A percentile compares a stretch with the other conserved stretches of the same genome.
phyloP scores from a whole-genome alignment of 1,284 basidiomycete species.

The Garcileccinum viscosum region DNA sequence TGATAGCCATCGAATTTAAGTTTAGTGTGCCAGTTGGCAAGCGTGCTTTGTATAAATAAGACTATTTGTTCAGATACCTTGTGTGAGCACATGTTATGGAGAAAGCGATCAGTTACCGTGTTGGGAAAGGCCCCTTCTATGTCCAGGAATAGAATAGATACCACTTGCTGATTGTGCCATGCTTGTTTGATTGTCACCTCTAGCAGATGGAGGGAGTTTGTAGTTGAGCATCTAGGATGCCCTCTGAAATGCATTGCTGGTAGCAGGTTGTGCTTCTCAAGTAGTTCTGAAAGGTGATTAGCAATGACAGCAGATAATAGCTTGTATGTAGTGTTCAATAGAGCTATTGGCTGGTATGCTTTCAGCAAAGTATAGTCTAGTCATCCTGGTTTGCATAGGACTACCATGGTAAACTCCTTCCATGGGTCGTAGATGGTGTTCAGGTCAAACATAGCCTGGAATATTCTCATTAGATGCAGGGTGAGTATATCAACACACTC shows the following conservation, averaged over 20 bases:
- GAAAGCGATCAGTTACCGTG: too few relatives aligned
- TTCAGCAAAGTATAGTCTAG: neutral
- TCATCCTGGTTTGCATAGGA: neutral
- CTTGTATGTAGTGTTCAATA: neutral
- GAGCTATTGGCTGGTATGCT: neutral
- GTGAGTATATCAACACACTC: neutral
- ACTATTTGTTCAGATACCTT: too few relatives aligned
- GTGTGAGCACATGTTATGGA: too few relatives aligned
- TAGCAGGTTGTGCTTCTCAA: neutral
- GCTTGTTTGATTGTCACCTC: too few relatives aligned
- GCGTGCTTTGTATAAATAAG: too few relatives aligned
- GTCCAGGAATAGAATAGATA: too few relatives aligned
- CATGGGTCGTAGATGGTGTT: conserved; percentile 12
- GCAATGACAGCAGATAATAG: neutral
- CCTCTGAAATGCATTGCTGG: conserved; percentile 11
- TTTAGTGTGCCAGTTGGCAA: too few relatives aligned
- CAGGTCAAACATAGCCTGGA: conserved; percentile 31
- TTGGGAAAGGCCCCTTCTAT: too few relatives aligned
- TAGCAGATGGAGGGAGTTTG: too few relatives aligned
- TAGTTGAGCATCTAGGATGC: too few relatives aligned
- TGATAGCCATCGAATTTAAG: too few relatives aligned
- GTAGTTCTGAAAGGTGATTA: neutral
- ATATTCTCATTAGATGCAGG: neutral
- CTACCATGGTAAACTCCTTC: neutral
- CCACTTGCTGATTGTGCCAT: too few relatives aligned